These are phyloP conservation scores for Mycena rosella DNA, from an alignment of 768 basidiomycete genomes.

Conservation along the genomic window DNA sequence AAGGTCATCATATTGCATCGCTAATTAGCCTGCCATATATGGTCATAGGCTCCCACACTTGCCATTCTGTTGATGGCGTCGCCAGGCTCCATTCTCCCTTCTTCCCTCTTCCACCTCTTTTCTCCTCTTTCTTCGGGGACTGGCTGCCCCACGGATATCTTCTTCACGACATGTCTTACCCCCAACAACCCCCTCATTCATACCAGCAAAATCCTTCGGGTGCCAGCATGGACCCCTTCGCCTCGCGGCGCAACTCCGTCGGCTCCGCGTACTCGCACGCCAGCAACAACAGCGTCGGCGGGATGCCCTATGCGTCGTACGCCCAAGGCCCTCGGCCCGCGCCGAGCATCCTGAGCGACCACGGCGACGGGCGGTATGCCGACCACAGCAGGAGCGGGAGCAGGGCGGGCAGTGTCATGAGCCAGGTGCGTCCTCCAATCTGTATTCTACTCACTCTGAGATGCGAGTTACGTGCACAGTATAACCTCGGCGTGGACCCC, in stretches of 20 bases:
- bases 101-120: conserved; percentile 15
- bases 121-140: conserved; percentile 23
- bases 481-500: conserved; percentile 23
- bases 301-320: conserved; percentile 16
- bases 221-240: conserved; percentile 22
- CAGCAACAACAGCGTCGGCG: conserved; percentile 21
- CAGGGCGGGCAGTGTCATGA: conserved; percentile 19
- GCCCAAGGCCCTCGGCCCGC: conserved; percentile 25
- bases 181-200: conserved; percentile 24
- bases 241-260: conserved; percentile 20
- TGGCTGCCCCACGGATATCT: conserved; percentile 16
- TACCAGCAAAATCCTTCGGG: conserved; percentile 21
- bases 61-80: conserved; percentile 27
- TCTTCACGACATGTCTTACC: conserved; percentile 25
- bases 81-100: neutral
- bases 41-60: conserved; percentile 12
- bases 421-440: conserved; percentile 21
- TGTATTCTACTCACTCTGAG: conserved; percentile 19
- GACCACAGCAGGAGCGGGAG: conserved; percentile 16
- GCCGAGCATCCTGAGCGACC: conserved; percentile 25
- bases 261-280: conserved; percentile 23
- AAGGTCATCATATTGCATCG: too few species aligned
- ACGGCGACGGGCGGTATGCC: conserved; percentile 23
- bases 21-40: too few species aligned
- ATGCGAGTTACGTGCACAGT: conserved; percentile 12